Percentiles rank a stretch among this genome's conserved stretches.
phyloP scores from a whole-genome alignment of 2,329 filamentous ascomycete genomes.

The Microcyclosporella mali region DNA sequence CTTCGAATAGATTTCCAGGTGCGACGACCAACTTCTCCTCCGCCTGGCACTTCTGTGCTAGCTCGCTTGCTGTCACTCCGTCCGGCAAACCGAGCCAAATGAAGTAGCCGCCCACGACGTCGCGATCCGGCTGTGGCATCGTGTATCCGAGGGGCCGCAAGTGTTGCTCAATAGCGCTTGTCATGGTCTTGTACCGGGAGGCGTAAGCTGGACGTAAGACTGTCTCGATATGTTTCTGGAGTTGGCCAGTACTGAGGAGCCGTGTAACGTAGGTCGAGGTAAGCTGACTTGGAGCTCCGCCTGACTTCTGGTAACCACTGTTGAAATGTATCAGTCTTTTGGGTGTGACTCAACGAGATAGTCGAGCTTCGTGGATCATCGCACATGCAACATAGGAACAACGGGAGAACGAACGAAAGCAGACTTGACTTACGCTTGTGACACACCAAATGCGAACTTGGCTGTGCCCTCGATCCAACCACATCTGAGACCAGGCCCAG shows the following conservation, averaged over 20 bases:
- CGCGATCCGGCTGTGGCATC: slow-evolving; percentile 38
- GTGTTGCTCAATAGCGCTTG: slow-evolving; percentile 52
- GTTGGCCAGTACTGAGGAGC: slow-evolving; percentile 46
- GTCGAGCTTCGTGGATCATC: too few species aligned
- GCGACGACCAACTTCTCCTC: slow-evolving; percentile 64
- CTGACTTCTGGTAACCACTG: slow-evolving; percentile 50
- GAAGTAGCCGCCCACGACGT: slow-evolving; percentile 74
- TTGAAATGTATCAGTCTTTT: slow-evolving; percentile 9
- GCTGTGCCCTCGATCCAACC: slow-evolving; percentile 79
- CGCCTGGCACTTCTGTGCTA: slow-evolving; percentile 52
- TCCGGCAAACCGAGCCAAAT: slow-evolving; percentile 66
- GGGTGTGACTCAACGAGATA: background rate
- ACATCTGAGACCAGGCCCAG: slow-evolving; percentile 71
- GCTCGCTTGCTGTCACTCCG: slow-evolving; percentile 46
- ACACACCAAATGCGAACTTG: slow-evolving; percentile 54
- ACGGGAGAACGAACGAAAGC: background rate
- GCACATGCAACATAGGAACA: too few species aligned
- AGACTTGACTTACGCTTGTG: slow-evolving; percentile 46
- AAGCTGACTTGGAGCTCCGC: slow-evolving; percentile 55
- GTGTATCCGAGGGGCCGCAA: slow-evolving; percentile 59
- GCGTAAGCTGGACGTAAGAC: slow-evolving; percentile 53
- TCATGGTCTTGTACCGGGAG: slow-evolving; percentile 49
- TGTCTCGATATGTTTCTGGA: slow-evolving; percentile 49
- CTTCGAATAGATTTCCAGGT: slow-evolving; percentile 62
- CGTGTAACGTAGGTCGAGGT: slow-evolving; percentile 52